Base-by-base conservation (phyloP, 148 eudicot species). In the Vaccinium darrowii region DNA sequence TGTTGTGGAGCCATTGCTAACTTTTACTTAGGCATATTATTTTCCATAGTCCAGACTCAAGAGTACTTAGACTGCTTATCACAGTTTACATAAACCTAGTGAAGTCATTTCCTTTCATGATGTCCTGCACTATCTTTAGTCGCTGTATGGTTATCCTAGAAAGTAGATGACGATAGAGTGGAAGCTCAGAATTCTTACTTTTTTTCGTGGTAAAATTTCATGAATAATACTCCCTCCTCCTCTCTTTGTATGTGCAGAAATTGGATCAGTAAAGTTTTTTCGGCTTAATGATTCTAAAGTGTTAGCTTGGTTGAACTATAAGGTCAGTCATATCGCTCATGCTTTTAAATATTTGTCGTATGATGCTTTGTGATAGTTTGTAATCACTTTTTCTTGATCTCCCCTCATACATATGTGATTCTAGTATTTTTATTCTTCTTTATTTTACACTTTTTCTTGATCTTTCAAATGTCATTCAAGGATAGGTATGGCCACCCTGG, bases 281-380 rank as follows among this genome's bases (percentile, higher is more conserved):
- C 89, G 99, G 91, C 98, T 97, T 78, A 92, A 95, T 87, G 98
- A 97, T 86, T 83, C 93, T 56, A 97, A 95, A 91, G 98, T 97
- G 81, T 85, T 95, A 77, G 88, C 90, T 85, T 97, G 99, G 98
- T 80, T 97, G 89, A 89, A 86, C 87, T 86, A 79, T 79, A 97
- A 97, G 98, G 99, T 95, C 18, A 58, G 93, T 39, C 84, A 36
- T 60, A 83, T 76, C 43, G 67, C 74, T 86, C 11, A 54, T 1
- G 79, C 71, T 78, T 30, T 86, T 11, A 54, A 3, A 3, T 54
- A 18, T 50, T 74, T 18, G 49, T 16, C 1, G 16, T 36, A 23
- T 81, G 58, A 53, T 56, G 52, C 18, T 78, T 16, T 69, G 23
- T n/a, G 49, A 71, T 49, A 78, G 7, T 52, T 79, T 80, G 7